phyloP scores from a whole-genome alignment of 495 filamentous ascomycete genomes.

The Annulohypoxylon moriforme region DNA sequence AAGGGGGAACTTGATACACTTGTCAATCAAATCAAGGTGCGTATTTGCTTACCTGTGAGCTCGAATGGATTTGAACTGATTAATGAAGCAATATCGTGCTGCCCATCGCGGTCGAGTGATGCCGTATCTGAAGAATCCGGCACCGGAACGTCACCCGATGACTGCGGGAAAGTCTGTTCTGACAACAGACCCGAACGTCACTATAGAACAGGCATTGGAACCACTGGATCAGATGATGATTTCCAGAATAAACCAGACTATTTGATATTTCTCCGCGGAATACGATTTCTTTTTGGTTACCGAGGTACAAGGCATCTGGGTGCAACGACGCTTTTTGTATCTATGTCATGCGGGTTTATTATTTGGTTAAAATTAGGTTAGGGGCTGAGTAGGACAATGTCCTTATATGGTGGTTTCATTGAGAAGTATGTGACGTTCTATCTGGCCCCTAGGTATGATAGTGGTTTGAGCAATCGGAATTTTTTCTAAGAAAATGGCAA shows the following conservation, averaged over 20 bases:
- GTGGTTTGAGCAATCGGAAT: too few relatives aligned
- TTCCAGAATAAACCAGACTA: conserved; percentile 5
- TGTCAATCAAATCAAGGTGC: conserved; percentile 53
- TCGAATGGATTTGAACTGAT: conserved; percentile 4
- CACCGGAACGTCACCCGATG: conserved; percentile 58
- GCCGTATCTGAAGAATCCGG: conserved; percentile 51
- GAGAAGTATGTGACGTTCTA: too few relatives aligned
- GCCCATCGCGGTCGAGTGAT: conserved; percentile 54
- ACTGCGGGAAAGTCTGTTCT: conserved; percentile 59
- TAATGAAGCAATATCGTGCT: conserved; percentile 48
- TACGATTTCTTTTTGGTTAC: too few relatives aligned
- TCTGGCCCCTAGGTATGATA: too few relatives aligned
- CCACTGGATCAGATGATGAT: conserved; percentile 15
- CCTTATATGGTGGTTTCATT: too few relatives aligned
- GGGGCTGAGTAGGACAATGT: too few relatives aligned
- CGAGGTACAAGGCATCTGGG: too few relatives aligned
- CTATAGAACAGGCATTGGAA: not conserved
- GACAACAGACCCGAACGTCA: conserved; percentile 16
- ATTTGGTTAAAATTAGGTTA: too few relatives aligned
- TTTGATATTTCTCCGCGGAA: not conserved
- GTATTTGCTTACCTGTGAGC: conserved; percentile 12
- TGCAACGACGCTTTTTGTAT: too few relatives aligned
- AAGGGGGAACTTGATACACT: conserved; percentile 47
- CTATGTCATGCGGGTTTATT: too few relatives aligned
- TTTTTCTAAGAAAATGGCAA: too few relatives aligned